Evolutionary conservation across 2,329 filamentous ascomycete species (phyloP), one percentile per base, ranked within the genome.

Genomic region (Penicillium brevicompactum): DNA sequence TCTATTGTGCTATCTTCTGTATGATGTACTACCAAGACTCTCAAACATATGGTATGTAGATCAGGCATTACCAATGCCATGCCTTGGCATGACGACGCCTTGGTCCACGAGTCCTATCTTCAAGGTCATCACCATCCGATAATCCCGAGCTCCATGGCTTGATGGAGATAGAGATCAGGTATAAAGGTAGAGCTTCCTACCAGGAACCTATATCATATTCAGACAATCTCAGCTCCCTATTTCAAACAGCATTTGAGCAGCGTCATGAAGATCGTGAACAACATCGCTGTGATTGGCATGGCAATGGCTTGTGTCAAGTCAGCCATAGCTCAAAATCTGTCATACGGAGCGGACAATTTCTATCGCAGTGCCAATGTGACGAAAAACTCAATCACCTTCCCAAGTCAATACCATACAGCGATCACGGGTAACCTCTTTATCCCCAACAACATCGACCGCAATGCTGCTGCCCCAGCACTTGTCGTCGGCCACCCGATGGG

Each of bases 401-500:
- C 43, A 34, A 61, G 32, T 14, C 58, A 63, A 27, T 62, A 60
- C 41, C 49, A 57, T 1, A 64, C 50, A 27, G 55, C 49, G 14
- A 46, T 66, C n/a, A 55, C 54, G 1, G 64, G 53, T 10, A 65
- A 65, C 50, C 53, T 66, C 22, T 66, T 66, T 50, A 49, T 56
- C 11, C 62, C 41, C 37, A 55, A 62, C 13, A 43, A 55, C 40
- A 22, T 56, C 30, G 56, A 53, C 2, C n/a, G 16, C 45, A 57
- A 18, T 48, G 14, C 22, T 11, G n/a, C 30, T 11, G 18, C 40
- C 0, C 65, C 66, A 3, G 64, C 59, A 14, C 52, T 70, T 30
- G 46, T 70, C 24, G 53, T 68, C 27, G 56, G 59, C 24, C 67
- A 69, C 48, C 67, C 67, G 1, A 64, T 67, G 61, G 64, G 62